Evolutionary conservation across 2,329 filamentous ascomycete genomes (phyloP).

Genomic region (Sarocladium brachiariae): DNA sequence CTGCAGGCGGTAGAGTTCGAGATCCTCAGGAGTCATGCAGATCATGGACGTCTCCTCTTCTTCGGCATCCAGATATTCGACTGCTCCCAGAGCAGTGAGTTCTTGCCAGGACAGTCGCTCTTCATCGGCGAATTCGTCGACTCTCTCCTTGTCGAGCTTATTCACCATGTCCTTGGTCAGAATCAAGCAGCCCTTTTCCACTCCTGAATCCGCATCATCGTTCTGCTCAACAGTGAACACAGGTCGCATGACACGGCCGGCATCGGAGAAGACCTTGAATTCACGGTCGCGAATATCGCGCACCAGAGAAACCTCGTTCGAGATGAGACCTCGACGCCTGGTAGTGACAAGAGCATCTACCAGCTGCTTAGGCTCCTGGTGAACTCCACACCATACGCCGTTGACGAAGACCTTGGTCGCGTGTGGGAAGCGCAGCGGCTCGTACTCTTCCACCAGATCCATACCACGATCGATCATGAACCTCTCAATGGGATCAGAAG

Average conservation of each 20-base stretch:
- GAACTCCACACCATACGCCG: constrained; percentile 94
- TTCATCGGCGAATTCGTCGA: constrained; percentile 55
- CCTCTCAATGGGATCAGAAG: constrained; percentile 81
- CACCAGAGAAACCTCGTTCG: constrained; percentile 88
- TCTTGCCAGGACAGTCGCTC: constrained; percentile 74
- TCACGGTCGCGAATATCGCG: constrained; percentile 95
- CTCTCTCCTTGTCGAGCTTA: constrained; percentile 65
- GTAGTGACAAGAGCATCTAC: constrained; percentile 72
- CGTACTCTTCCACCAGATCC: constrained; percentile 95
- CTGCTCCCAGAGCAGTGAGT: constrained; percentile 73
- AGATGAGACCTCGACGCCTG: constrained; percentile 74
- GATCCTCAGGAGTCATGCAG: constrained; percentile 94
- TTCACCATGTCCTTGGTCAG: constrained; percentile 79
- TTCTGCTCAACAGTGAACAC: constrained; percentile 92
- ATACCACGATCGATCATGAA: constrained; percentile 96
- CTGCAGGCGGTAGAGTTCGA: constrained; percentile 68
- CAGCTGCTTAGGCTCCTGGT: constrained; percentile 79
- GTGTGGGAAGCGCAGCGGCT: constrained; percentile 77
- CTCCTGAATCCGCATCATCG: constrained; percentile 57
- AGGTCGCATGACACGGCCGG: constrained; percentile 88
- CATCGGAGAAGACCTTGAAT: constrained; percentile 98
- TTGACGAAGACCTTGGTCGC: constrained; percentile 98
- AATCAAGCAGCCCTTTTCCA: constrained; percentile 62
- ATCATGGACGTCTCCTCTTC: constrained; percentile 99
- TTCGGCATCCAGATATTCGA: constrained; percentile 95